Percentiles rank a stretch among this genome's conserved stretches.
Evolutionary conservation across 2,329 filamentous ascomycete genomes (phyloP).

Genomic region (Calonectria naviculata): DNA sequence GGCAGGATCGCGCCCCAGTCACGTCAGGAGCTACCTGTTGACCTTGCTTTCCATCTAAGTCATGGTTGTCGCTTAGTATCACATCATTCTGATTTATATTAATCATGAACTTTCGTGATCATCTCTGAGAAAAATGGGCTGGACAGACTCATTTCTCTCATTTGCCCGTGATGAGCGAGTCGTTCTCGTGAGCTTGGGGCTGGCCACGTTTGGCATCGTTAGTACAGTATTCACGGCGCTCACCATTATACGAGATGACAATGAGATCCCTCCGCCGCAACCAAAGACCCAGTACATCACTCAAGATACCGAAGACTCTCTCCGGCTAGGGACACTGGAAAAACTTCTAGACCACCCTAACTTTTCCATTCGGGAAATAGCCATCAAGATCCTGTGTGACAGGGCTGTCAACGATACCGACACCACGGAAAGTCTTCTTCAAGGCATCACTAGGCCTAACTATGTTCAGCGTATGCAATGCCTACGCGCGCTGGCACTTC

Average conservation of each 20-base stretch:
- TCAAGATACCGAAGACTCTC: conserved; percentile 79
- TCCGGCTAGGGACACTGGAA: conserved; percentile 73
- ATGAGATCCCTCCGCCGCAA: conserved; percentile 72
- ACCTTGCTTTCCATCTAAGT: neutral
- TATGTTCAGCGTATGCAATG: conserved; percentile 69
- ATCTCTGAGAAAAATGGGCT: conserved; percentile 51
- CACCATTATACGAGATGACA: conserved; percentile 69
- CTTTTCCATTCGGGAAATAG: conserved; percentile 77
- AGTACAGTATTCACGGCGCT: conserved; percentile 69
- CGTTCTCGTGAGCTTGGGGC: conserved; percentile 63
- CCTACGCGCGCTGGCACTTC: conserved; percentile 66
- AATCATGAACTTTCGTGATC: conserved; percentile 19
- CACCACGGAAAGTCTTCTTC: conserved; percentile 62
- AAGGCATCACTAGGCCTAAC: conserved; percentile 67
- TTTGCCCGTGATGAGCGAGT: conserved; percentile 62
- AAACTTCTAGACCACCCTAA: conserved; percentile 78
- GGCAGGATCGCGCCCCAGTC: conserved; percentile 31
- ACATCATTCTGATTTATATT: neutral
- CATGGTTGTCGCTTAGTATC: neutral
- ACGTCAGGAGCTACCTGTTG: conserved; percentile 27
- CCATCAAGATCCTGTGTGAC: conserved; percentile 68
- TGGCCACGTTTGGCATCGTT: conserved; percentile 70
- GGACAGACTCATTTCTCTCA: conserved; percentile 41
- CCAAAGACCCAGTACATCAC: conserved; percentile 79
- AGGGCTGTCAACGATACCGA: conserved; percentile 68